A percentile compares a stretch with the other conserved stretches of the same genome.
Conservation (phyloP, 441 rosid species). For the Hura crepitans region DNA sequence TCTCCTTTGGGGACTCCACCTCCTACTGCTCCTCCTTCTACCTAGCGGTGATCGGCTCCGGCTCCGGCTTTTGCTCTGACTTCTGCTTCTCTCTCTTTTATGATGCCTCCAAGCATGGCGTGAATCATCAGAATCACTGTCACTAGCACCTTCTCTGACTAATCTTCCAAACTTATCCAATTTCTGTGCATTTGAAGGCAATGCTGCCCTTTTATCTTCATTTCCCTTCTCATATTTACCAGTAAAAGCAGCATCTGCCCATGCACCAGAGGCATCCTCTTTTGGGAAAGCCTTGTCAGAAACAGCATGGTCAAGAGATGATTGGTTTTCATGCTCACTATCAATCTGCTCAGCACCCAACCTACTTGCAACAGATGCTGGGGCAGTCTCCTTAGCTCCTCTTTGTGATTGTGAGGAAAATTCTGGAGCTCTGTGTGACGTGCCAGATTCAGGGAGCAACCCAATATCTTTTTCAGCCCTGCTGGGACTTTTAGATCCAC, state of each 20-base stretch:
- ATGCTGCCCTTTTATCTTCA: constrained; percentile 25
- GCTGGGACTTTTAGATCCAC: constrained; percentile 6
- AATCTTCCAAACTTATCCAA: constrained; percentile 61
- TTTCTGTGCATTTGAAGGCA: constrained; percentile 32
- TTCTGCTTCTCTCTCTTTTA: constrained; percentile 39
- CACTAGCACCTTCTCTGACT: constrained; percentile 49
- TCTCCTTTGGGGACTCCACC: constrained; percentile 38
- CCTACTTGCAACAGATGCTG: constrained; percentile 22
- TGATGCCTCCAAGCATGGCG: constrained; percentile 25
- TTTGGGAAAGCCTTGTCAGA: constrained; percentile 24
- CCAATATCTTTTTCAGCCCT: constrained; percentile 26
- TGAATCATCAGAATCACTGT: constrained; percentile 56
- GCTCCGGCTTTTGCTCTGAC: constrained; percentile 21
- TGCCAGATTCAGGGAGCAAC: constrained; percentile 19
- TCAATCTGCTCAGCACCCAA: constrained; percentile 18
- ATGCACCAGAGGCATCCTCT: constrained; percentile 23
- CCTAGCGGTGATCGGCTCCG: constrained; percentile 38
- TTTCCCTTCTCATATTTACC: constrained; percentile 28
- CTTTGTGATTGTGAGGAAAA: constrained; percentile 14
- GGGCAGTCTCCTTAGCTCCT: constrained; percentile 22
- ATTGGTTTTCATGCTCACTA: constrained; percentile 18
- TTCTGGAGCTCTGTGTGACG: constrained; percentile 12
- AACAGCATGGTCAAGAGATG: constrained; percentile 18
- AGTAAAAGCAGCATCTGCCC: constrained; percentile 17
- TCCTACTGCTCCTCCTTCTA: constrained; percentile 39